phyloP scores from a whole-genome alignment of 164 flowering plant species.

The Litsea cubeba region DNA sequence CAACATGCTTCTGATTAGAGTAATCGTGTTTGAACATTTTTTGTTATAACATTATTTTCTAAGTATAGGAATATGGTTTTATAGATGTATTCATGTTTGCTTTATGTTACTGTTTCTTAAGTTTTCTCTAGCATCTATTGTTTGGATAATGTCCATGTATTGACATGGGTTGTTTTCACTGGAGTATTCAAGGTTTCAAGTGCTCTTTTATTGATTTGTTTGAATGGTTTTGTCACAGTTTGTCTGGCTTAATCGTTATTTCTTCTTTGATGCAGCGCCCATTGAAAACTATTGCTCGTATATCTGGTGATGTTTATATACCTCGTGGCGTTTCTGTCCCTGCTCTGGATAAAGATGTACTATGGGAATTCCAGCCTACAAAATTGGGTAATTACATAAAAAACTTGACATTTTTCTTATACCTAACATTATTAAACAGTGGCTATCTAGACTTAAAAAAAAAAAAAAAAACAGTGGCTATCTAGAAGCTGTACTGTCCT shows the following conservation, averaged over 20 bases:
- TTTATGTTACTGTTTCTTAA: background rate
- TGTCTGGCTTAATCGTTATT: background rate
- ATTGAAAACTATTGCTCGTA: constrained; percentile 85
- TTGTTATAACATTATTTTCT: background rate
- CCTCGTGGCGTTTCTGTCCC: constrained; percentile 99
- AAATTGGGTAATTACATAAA: constrained; percentile 57
- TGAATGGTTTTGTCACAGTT: background rate
- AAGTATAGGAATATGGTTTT: background rate
- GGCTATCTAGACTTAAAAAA: background rate
- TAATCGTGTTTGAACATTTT: background rate
- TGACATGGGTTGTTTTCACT: background rate
- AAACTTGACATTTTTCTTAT: background rate
- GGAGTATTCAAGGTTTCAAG: background rate
- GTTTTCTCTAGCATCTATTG: background rate
- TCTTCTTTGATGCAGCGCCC: constrained; percentile 62
- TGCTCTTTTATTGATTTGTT: background rate
- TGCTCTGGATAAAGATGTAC: constrained; percentile 88
- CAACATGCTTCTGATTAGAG: background rate
- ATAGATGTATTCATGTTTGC: background rate
- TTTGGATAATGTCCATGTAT: background rate
- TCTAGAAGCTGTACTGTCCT: background rate
- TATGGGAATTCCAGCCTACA: constrained; percentile 96
- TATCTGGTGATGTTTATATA: constrained; percentile 95
- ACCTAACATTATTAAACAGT: background rate
- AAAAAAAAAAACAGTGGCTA: background rate